Conservation (phyloP, 2,329 filamentous ascomycete species). For the Talaromyces albobiverticillius region DNA sequence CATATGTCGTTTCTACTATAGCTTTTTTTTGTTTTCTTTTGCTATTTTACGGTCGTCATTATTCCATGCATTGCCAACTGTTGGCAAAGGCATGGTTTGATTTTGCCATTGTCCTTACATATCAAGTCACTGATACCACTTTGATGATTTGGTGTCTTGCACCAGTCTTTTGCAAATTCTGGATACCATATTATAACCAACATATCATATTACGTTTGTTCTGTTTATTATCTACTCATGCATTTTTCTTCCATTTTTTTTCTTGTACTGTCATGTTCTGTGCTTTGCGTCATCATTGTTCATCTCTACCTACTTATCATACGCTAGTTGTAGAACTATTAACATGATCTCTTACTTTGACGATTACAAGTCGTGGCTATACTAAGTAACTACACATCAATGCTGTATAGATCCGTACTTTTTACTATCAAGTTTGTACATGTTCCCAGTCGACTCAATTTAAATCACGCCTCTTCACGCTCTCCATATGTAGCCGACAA, state of each 20-base stretch:
- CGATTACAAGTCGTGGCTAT: not conserved
- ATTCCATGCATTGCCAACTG: not conserved
- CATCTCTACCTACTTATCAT: not conserved
- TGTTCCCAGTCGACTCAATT: not conserved
- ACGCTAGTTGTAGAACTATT: not conserved
- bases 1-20: not conserved
- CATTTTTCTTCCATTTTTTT: not conserved
- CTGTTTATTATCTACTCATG: not conserved
- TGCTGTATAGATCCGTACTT: not conserved
- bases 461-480: constrained; percentile 19
- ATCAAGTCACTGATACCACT: constrained; percentile 7
- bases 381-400: not conserved
- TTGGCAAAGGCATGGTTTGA: not conserved
- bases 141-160: constrained; percentile 7
- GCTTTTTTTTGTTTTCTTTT: not conserved
- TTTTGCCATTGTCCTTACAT: not conserved
- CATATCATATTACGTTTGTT: constrained; percentile 3
- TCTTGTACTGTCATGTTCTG: not conserved
- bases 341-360: not conserved
- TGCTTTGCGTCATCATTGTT: not conserved
- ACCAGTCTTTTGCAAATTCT: constrained; percentile 5
- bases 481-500: constrained; percentile 58
- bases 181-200: constrained; percentile 9
- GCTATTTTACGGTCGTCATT: not conserved
- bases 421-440: not conserved